Base-by-base conservation (phyloP, 495 filamentous ascomycete species). In the Bacidia rubella region DNA sequence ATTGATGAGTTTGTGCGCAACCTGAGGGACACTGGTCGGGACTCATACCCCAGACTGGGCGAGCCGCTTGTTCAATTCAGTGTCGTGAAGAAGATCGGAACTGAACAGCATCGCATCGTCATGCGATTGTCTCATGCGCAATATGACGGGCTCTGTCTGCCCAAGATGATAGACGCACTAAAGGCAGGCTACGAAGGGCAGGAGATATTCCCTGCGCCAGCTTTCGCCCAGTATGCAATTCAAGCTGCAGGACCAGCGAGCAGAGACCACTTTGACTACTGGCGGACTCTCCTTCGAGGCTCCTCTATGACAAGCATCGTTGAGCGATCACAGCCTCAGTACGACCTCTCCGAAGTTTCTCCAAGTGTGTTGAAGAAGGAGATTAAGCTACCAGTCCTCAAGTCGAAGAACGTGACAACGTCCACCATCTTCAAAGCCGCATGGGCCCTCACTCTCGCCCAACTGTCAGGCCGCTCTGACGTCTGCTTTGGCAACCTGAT, bases 81-180 rank as follows among this genome's bases (percentile, higher is more conserved):
- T 41, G 70, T 81, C 44, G 68, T 82, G 52, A 70, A 72, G 42
- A 69, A 72, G 54, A 72, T 70, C 48, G 61, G 62, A 7, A 69
- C 64, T 12, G 63, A 73, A 35, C 68, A 64, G 5, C 72, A 77
- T 60, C 75, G 73, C n/a, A 79, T 88, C 41, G 63, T 77, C 51
- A 69, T 88, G 47, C 72, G 81, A 3, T 70, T 87, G 3, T 86
- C 81, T 0, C 84, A 88, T 61, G 80, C 84, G 0, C 84, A 87
- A 51, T 88, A 83, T 58, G 84, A 87, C 57, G 84, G 81, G 32
- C 73, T 86, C 1, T 86, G 76, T 58, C 70, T 88, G 3, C 74
- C 82, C 0, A 70, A 70, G 27, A 74, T 86, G 17, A 71, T 85
- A 49, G 57, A 67, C 2, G 76, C 79, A 11, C 69, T 79, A 24